Evolutionary conservation across 1,284 basidiomycete species (phyloP), one percentile per base, ranked within the genome.

Genomic region (Leccinum proximum): DNA sequence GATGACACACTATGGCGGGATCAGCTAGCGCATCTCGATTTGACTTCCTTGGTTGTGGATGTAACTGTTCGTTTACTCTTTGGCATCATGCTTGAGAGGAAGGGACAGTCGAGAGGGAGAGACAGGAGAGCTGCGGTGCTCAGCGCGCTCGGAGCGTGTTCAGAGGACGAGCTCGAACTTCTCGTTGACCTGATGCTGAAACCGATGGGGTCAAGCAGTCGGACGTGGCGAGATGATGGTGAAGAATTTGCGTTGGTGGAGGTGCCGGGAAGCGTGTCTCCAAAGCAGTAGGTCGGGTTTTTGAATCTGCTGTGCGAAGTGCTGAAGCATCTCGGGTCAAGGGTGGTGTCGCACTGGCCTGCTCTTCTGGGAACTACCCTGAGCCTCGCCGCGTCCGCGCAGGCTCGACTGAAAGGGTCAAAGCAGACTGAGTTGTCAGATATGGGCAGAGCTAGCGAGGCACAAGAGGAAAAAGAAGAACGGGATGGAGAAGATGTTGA

Each of bases 111-210:
- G 14, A 86, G 86, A 65, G 91, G 83, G 0, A 92, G 83, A 0
- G 92, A 94, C 63, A 83, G 94, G 38, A 80, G 92, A 76, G 80
- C 87, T 35, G 93, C 95, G 2, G 87, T 98, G 11, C 80, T 99
- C 26, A 80, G 86, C 14, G 79, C 91, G 1, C 80, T 98, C 14
- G 86, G 83, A 2, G 87, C 86, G 2, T 95, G 92, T 70, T 81
- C 82, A 0, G 82, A 91, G 42, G 81, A 85, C 7, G 97, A 98
- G 74, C 83, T 98, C 7, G 79, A 80, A 1, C 80, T 94, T 1
- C 81, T 99, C 0, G 87, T 97, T 22, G 89, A 96, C 68, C 82
- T 99, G 61, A 99, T 99, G 95, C 77, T 98, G n/a, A 83, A 84
- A 61, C 91, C 94, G 0, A 84, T 97, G 68, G 80, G 79, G 8